phyloP scores from a whole-genome alignment of 208 protist genomes.

The Trichomonas tenax region DNA sequence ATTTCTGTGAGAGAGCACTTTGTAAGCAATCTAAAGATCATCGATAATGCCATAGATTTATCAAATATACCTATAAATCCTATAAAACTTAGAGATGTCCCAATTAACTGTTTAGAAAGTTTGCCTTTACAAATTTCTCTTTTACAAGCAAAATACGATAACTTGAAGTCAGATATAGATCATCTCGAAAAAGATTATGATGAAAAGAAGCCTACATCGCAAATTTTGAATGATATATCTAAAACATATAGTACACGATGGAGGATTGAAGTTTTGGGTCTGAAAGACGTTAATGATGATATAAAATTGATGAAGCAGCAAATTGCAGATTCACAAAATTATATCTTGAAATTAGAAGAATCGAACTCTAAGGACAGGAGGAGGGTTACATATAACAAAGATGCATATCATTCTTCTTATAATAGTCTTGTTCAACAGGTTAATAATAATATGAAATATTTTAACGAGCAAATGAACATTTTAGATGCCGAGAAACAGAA shows the following conservation, averaged over 20 bases:
- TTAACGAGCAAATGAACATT: neutral
- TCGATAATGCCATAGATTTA: neutral
- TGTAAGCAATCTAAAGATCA: neutral
- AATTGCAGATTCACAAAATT: neutral
- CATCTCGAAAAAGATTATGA: neutral
- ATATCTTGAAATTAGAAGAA: neutral
- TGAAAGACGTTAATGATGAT: neutral
- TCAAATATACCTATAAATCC: neutral
- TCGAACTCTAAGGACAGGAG: neutral
- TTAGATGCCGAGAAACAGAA: neutral
- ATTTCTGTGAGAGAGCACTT: neutral
- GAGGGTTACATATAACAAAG: neutral
- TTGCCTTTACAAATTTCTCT: neutral
- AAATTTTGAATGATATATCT: neutral
- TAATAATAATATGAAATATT: neutral
- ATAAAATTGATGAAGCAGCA: neutral
- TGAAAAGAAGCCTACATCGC: neutral
- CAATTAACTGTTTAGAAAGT: neutral
- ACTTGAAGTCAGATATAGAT: neutral
- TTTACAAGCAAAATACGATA: neutral
- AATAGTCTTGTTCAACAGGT: neutral
- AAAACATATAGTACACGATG: neutral
- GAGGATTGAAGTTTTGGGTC: neutral
- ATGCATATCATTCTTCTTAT: neutral
- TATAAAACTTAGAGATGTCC: neutral